Base-by-base conservation (phyloP, 1,284 basidiomycete species). In the Mycena citricolor region DNA sequence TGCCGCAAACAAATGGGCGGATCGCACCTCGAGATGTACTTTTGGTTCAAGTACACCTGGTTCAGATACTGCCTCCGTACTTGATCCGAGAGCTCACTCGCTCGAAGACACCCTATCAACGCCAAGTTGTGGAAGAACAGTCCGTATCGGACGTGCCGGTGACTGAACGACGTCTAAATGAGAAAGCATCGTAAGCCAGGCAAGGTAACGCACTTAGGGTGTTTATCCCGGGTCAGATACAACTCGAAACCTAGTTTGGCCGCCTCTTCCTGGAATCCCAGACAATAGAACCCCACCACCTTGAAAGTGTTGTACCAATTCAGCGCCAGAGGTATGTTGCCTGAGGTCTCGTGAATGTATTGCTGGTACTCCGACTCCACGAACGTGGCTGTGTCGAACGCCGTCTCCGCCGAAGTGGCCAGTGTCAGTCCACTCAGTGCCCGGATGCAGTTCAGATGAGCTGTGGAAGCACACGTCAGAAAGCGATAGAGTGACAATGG, bases 81-180 rank as follows among this genome's bases (percentile, higher is more conserved):
- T n/a, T 68, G 63, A 10, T 61, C 61, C 7, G 68, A 44, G 4
- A 77, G 49, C 3, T 61, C 54, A 2, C 70, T 71, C 49, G 68
- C 66, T 39, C 81, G 70, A 23, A 85, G 57, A 54, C 74, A 78
- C 7, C 71, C 70, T 45, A 81, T 73, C 64, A 86, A 62, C 0
- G 82, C 74, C 21, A 86, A 64, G 53, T 71, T 79, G 54, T 86
- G 83, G 59, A 82, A 85, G 61, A 84, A 85, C 2, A 83, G 63
- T 0, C 71, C 72, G 58, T 78, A 85, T 33, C 82, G 81, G 30
- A 76, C 73, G 56, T 83, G 81, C 28, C 82, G 68, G 62, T 84
- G 81, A 56, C 82, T 84, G 36, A 7, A 28, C 32, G 24, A 24
- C 19, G 28, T 47, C 22, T 48, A 26, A 39, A 33, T 25, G 19